phyloP scores from a whole-genome alignment of 148 eudicot genomes.

The Heliosperma pusillum region DNA sequence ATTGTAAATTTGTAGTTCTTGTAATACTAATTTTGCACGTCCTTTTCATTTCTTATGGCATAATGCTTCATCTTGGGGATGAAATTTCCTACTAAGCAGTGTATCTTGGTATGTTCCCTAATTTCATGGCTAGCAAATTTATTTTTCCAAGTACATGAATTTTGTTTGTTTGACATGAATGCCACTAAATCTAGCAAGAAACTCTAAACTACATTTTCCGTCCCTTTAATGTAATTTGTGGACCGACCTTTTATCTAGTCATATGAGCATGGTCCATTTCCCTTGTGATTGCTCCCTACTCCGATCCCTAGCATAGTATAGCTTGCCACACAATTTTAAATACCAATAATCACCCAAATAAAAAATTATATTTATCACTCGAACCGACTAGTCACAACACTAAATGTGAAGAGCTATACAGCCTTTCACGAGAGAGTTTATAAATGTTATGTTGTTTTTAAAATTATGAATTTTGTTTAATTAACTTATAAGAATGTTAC shows the following conservation, averaged over 20 bases:
- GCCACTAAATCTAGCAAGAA: neutral
- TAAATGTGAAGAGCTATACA: too few species aligned
- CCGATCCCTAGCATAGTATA: too few species aligned
- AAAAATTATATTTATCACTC: too few species aligned
- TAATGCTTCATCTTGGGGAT: slow-evolving; percentile 13
- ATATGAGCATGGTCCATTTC: neutral
- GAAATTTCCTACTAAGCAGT: slow-evolving; percentile 40
- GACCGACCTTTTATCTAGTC: neutral
- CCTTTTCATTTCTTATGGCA: slow-evolving; percentile 10
- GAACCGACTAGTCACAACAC: too few species aligned
- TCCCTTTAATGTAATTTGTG: neutral
- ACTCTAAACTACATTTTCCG: slow-evolving; percentile 11
- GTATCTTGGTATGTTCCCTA: slow-evolving; percentile 65
- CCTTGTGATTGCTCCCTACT: slow-evolving; percentile 1
- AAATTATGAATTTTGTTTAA: too few species aligned
- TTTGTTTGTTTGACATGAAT: neutral
- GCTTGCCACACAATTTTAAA: neutral
- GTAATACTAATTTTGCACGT: slow-evolving; percentile 13
- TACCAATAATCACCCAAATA: neutral
- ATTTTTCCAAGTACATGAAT: neutral
- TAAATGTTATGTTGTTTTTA: too few species aligned
- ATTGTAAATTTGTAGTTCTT: neutral
- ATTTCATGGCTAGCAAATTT: neutral
- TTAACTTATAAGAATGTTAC: too few species aligned
- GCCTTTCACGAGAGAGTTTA: too few species aligned